phyloP scores from a whole-genome alignment of 1,284 basidiomycete species.

The Rhodotorula glutinis region DNA sequence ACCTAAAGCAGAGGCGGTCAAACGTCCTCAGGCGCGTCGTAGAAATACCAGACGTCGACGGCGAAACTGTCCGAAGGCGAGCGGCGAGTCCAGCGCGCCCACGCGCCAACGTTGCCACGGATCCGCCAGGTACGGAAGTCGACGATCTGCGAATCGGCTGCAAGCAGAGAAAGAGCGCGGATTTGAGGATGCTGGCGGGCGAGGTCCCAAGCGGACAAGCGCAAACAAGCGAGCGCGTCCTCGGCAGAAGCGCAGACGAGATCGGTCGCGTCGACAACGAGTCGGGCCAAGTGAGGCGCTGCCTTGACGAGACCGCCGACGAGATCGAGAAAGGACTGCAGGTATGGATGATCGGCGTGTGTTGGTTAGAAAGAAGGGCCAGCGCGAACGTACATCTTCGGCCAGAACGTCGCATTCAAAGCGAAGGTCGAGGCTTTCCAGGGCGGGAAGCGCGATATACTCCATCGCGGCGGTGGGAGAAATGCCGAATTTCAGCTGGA shows the following conservation, averaged over 20 bases:
- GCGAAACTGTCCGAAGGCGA: background rate
- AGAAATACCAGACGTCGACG: background rate
- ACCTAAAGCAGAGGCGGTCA: background rate
- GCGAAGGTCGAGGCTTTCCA: background rate
- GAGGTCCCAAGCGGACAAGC: background rate
- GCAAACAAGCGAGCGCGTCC: background rate
- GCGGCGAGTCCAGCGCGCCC: background rate
- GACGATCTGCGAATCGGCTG: background rate
- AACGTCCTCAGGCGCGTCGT: background rate
- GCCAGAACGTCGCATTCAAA: background rate
- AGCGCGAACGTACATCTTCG: background rate
- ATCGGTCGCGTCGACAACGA: background rate
- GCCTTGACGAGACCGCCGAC: background rate
- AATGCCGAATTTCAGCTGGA: background rate
- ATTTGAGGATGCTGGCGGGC: background rate
- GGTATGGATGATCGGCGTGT: background rate
- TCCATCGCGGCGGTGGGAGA: background rate
- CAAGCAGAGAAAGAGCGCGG: background rate
- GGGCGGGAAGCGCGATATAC: background rate
- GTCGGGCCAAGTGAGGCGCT: background rate
- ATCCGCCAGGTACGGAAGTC: background rate
- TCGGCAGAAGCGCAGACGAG: background rate
- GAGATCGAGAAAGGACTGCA: background rate
- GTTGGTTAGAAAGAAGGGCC: background rate
- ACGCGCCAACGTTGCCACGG: background rate